Base-by-base conservation (phyloP, 2,329 filamentous ascomycete species). In the Aspergillus thermomutatus region DNA sequence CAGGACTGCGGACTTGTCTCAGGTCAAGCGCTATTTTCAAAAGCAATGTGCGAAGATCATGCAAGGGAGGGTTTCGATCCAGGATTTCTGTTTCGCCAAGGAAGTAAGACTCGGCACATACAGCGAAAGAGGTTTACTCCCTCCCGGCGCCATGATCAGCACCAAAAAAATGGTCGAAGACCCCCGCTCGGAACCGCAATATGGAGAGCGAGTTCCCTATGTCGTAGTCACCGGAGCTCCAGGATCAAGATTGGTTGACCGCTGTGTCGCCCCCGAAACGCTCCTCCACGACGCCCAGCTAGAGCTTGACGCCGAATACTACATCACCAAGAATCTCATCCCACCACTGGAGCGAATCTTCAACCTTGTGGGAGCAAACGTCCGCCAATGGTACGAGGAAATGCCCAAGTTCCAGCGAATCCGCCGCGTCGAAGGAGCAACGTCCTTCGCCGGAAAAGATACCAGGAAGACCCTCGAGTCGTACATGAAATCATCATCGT, bases 291-390 rank as follows among this genome's bases (percentile, higher is more conserved):
- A 90, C 62, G 85, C 90, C 23, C 85, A 93, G 65, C 83, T 88
- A 51, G 87, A 91, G 65, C 83, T 99, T 19, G 94, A 99, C 68
- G 88, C 92, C 0, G 92, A 97, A 65, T 99, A 99, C 75, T 99
- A 99, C 77, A 97, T 99, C 67, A 86, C 84, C 19, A 97, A 97
- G 78, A 97, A 97, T 70, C 71, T 99, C 8, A 95, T 99, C 50
- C 94, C 94, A 5, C 94, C 94, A 0, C 82, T 99, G 0, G 93
- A 97, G 73, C 87, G 94, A 27, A 97, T 99, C 62, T 97, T 99
- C 79, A 96, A 94, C 68, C 87, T 99, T 2, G 90, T 97, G 2
- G 94, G 94, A 6, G 94, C 92, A 31, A 96, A 94, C 70, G 90
- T 97, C 0, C 80, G 90, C 19, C 83, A 85, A 57, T 99, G 94